These are phyloP conservation scores for Saposhnikovia divaricata DNA, from an alignment of 129 eudicot species.

Conservation along the genomic window DNA sequence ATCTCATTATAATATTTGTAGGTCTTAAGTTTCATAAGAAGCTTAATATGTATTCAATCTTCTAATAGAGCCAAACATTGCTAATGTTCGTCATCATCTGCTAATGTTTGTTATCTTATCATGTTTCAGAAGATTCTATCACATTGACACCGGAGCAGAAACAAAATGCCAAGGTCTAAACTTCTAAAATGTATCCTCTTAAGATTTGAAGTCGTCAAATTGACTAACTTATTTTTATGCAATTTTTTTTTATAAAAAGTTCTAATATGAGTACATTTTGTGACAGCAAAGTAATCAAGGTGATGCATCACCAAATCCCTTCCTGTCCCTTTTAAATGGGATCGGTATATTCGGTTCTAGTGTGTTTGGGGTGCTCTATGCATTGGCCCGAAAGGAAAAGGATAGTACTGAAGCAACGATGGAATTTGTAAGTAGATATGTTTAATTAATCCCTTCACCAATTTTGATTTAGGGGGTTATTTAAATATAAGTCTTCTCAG, in stretches of 20 bases:
- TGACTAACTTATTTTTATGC: neutral
- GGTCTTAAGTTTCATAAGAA: neutral
- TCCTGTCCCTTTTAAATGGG: constrained; percentile 56
- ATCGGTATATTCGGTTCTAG: constrained; percentile 69
- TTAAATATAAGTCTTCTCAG: neutral
- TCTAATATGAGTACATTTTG: constrained; percentile 18
- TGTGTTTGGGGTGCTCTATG: constrained; percentile 74
- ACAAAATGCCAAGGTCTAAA: constrained; percentile 46
- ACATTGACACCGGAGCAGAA: constrained; percentile 30
- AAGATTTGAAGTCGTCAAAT: constrained; percentile 4
- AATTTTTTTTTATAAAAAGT: neutral
- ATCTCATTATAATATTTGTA: neutral
- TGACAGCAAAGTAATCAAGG: constrained; percentile 33
- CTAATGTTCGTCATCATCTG: constrained; percentile 15
- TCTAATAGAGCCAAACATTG: neutral
- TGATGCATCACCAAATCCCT: constrained; percentile 46
- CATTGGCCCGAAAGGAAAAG: constrained; percentile 72
- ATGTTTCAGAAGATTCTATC: constrained; percentile 42
- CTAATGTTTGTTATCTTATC: constrained; percentile 14
- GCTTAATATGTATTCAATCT: neutral
- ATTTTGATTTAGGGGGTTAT: constrained; percentile 5
- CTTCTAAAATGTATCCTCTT: constrained; percentile 13
- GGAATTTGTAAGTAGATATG: constrained; percentile 69
- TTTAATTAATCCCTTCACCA: neutral
- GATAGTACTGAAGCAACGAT: constrained; percentile 37